Percentiles rank a stretch among this genome's conserved stretches.
phyloP scores from a whole-genome alignment of 1,284 basidiomycete species.

The Trametes pubescens region DNA sequence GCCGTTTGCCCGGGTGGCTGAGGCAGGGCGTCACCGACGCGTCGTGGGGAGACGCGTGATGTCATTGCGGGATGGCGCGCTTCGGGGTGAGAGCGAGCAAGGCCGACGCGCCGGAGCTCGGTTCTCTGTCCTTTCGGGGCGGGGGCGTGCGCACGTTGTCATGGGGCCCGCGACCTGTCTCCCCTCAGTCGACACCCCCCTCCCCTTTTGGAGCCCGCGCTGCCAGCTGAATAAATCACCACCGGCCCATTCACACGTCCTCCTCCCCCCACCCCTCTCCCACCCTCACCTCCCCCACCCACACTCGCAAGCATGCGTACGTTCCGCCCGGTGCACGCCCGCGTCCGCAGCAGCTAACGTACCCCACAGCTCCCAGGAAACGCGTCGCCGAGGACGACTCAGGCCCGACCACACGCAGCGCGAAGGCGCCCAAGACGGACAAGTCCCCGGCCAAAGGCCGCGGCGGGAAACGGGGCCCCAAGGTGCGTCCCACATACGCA shows the following conservation, averaged over 20 bases:
- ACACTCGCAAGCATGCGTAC: constrained; percentile 34
- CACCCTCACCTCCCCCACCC: constrained; percentile 13
- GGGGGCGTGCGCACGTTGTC: constrained; percentile 21
- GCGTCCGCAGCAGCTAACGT: not conserved
- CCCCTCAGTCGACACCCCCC: constrained; percentile 1
- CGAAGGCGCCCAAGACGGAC: constrained; percentile 59
- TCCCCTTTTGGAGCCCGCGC: not conserved
- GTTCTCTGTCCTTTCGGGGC: constrained; percentile 1
- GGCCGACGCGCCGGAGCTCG: constrained; percentile 1
- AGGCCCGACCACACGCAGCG: constrained; percentile 51
- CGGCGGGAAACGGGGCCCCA: constrained; percentile 49
- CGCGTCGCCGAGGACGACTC: constrained; percentile 54
- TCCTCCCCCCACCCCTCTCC: not conserved
- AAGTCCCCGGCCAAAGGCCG: constrained; percentile 35
- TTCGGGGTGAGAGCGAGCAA: constrained; percentile 5
- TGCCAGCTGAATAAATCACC: constrained; percentile 19
- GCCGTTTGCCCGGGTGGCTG: not conserved
- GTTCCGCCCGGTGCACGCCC: constrained; percentile 20
- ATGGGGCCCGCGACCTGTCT: constrained; percentile 19
- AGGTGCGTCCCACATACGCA: constrained; percentile 45
- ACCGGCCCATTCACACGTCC: constrained; percentile 1
- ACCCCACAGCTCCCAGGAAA: constrained; percentile 51
- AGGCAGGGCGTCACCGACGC: constrained; percentile 34
- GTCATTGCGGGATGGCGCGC: constrained; percentile 12
- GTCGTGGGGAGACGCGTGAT: constrained; percentile 31